Evolutionary conservation across 139 green algal species (phyloP), one percentile per base, ranked within the genome.

Genomic region (Yamagishiella unicocca): DNA sequence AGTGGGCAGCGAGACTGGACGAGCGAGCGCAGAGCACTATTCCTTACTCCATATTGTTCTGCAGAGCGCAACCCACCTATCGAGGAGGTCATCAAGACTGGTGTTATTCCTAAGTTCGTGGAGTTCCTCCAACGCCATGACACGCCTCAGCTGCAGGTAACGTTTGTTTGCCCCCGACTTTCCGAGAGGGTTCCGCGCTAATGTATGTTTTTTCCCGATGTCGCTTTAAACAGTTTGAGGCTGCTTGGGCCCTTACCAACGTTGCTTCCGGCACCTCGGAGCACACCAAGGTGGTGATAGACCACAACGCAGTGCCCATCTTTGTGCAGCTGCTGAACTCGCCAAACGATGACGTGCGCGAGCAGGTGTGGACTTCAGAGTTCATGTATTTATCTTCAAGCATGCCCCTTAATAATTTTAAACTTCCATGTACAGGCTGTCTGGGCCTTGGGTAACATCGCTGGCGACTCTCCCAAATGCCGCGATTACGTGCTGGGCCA

Each of bases 361-460:
- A 99, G 94, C 97, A 99, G 95, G 95, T 83, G 22, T 68, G 22
- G 8, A 35, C 17, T 12, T 58, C 50, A 58, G 50, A 12, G n/a
- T 58, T 17, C 17, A 58, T 58, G 50, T 58, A 25, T 17, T 58
- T 25, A 25, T 58, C 17, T 58, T 12, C 50, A 58, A 58, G 17
- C 12, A 58, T 58, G 50, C 17, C 14, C 14, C 50, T 25, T 58
- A 58, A 17, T 58, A 58, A 12, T 58, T 12, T 25, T 25, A 12
- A 58, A 17, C 50, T 76, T 50, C 14, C 12, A 27, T 35, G 9
- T 46, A 2, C 91, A 99, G 95, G 98, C 98, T 38, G 98, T 99
- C 4, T 99, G 98, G 98, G 98, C 98, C 3, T 92, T 99, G 78
- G 98, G 98, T 38, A 99, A 99, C 95, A 99, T 99, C 82, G 98